phyloP scores from a whole-genome alignment of 2,329 filamentous ascomycete genomes.

The Aspergillus chevalieri region DNA sequence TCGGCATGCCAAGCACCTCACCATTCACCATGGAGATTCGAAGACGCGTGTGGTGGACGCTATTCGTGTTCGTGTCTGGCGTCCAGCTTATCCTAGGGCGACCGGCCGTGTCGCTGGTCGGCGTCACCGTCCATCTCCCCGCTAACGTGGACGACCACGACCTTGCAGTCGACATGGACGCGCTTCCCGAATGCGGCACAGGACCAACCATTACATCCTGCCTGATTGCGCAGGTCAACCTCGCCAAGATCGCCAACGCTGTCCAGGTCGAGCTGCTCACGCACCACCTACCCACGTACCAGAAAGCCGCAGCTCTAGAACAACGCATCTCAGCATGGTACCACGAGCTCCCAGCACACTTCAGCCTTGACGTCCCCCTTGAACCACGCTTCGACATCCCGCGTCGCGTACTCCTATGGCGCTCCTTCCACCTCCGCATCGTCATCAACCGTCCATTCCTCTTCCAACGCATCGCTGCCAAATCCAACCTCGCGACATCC shows the following conservation, averaged over 20 bases:
- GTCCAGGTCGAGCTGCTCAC: constrained; percentile 16
- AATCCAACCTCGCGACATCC: constrained; percentile 10
- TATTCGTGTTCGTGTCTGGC: constrained; percentile 15
- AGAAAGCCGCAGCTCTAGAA: constrained; percentile 11
- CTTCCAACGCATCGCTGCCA: constrained; percentile 12
- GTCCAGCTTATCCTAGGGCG: constrained; percentile 12
- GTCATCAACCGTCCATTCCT: constrained; percentile 17
- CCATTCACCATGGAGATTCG: constrained; percentile 16
- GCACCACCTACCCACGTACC: constrained; percentile 11
- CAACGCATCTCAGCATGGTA: constrained; percentile 12
- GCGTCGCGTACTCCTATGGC: constrained; percentile 13
- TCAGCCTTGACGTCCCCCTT: constrained; percentile 5
- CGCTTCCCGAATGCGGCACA: constrained; percentile 7
- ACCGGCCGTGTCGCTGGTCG: constrained; percentile 14
- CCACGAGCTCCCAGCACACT: constrained; percentile 10
- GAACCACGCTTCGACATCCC: constrained; percentile 14
- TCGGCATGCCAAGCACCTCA: constrained; percentile 15
- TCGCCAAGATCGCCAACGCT: constrained; percentile 16
- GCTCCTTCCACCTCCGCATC: constrained; percentile 18
- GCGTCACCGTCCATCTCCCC: constrained; percentile 13
- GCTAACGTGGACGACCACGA: constrained; percentile 15
- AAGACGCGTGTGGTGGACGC: constrained; percentile 16
- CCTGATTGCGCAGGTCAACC: constrained; percentile 14
- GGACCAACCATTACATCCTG: constrained; percentile 12
- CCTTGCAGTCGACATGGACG: constrained; percentile 16